Conservation (phyloP, 352 stramenopile genomes). For the Phytopythium chamaehyphon region DNA sequence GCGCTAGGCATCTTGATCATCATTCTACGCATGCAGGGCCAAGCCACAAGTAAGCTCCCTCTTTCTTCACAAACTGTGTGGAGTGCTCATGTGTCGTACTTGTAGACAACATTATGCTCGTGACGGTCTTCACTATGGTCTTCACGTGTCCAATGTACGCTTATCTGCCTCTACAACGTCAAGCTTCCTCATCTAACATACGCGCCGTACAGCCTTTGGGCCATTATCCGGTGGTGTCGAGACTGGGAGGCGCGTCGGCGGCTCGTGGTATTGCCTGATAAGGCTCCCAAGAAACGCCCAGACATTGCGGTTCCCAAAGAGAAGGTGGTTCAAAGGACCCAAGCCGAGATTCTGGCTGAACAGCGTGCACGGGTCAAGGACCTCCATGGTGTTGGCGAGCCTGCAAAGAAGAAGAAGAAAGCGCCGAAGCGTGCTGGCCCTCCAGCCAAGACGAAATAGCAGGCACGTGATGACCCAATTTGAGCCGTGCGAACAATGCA, state of each 20-base stretch:
- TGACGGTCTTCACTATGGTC: constrained; percentile 78
- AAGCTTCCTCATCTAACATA: neutral
- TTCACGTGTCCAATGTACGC: constrained; percentile 77
- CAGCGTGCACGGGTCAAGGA: constrained; percentile 64
- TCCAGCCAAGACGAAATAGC: constrained; percentile 36
- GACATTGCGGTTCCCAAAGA: constrained; percentile 64
- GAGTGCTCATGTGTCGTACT: neutral
- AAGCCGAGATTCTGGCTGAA: constrained; percentile 74
- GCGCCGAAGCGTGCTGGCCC: constrained; percentile 64
- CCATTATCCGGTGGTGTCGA: constrained; percentile 70
- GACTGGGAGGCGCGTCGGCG: constrained; percentile 45
- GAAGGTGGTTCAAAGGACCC: constrained; percentile 57
- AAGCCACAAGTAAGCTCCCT: constrained; percentile 44
- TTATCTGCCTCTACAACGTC: neutral
- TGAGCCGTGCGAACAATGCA: no score
- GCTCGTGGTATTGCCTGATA: constrained; percentile 61
- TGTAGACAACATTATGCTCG: constrained; percentile 67
- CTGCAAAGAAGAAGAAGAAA: constrained; percentile 47
- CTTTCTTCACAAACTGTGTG: neutral
- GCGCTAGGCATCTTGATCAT: constrained; percentile 49
- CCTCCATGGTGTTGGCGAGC: constrained; percentile 53
- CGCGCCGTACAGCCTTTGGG: constrained; percentile 45
- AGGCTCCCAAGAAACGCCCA: constrained; percentile 68
- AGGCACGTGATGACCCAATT: no score
- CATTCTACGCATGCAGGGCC: constrained; percentile 43